Conservation (phyloP, 768 basidiomycete genomes). For the Harrya chromipes region DNA sequence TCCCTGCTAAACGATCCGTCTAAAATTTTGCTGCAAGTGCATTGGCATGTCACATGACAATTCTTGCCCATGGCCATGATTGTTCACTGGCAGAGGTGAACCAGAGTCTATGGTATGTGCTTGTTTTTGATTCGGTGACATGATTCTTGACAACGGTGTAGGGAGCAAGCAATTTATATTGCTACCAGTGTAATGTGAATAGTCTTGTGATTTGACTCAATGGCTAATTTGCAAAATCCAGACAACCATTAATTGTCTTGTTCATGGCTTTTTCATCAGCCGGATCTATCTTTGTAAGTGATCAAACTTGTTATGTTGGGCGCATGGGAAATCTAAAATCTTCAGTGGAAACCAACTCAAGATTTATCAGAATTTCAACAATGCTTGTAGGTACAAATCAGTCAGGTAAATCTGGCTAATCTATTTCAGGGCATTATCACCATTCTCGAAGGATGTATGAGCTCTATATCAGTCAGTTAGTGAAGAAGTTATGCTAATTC, state of each 20-base stretch:
- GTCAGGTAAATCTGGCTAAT: neutral
- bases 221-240: conserved; percentile 9
- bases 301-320: neutral
- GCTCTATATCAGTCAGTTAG: neutral
- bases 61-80: conserved; percentile 1
- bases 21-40: conserved; percentile 6
- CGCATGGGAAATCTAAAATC: neutral
- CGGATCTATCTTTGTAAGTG: conserved; percentile 24
- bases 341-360: conserved; percentile 10
- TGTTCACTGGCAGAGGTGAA: accelerated
- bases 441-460: conserved; percentile 21
- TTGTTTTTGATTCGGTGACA: neutral
- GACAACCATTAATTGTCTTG: conserved; percentile 18
- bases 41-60: conserved; percentile 6
- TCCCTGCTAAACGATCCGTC: neutral
- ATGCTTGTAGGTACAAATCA: conserved; percentile 17
- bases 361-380: neutral
- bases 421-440: conserved; percentile 11
- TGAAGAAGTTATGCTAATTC: conserved; percentile 1
- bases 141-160: neutral
- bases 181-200: conserved; percentile 15
- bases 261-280: conserved; percentile 23
- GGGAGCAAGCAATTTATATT: conserved; percentile 10
- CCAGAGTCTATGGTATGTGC: conserved; percentile 6
- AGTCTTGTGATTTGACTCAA: neutral